Evolutionary conservation across 768 basidiomycete species (phyloP), one percentile per base, ranked within the genome.

Genomic region (Tulasnella sp.): DNA sequence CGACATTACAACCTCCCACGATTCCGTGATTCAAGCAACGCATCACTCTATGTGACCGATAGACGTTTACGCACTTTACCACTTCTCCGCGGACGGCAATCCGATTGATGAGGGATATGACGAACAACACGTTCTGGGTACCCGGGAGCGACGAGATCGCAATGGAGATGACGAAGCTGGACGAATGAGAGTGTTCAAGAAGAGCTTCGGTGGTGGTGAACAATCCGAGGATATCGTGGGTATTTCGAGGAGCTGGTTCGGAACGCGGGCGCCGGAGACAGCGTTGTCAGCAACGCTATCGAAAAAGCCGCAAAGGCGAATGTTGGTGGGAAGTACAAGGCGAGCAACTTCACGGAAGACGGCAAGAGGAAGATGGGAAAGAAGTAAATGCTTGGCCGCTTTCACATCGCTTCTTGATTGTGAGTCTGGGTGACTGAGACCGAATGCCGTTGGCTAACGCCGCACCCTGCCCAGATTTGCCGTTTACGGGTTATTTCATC

Each of bases 41-140:
- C 80, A 92, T 97, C 79, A 88, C 94, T 78, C 91, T 93, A 81
- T 90, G 94, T 0, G 96, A 97, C 85, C 95, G 96, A 15, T 92
- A 93, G 37, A 93, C 92, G 0, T 95, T 94, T 83, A 90, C 89
- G 6, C 93, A 96, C 81, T 93, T 92, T 89, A 94, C 93, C 16
- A 96, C 95, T 1, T 94, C 95, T 0, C 95, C 96, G 0, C 91
- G 90, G 7, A 91, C 92, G 5, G 83, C 89, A 46, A 88, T 94
- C 70, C 89, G 91, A 48, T 87, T 96, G 70, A 93, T 94, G 26
- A 90, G 95, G 57, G 95, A 97, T 82, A 91, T 93, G 73, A 93
- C 93, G 18, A 98, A 95, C 83, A 91, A 95, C 81, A 93, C 95
- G 1, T 84, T 94, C 7, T 98, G 93, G 92, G 93, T 93, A 82